Conservation (phyloP, 192 early-diverging fungal species). For the Podila minutissima region DNA sequence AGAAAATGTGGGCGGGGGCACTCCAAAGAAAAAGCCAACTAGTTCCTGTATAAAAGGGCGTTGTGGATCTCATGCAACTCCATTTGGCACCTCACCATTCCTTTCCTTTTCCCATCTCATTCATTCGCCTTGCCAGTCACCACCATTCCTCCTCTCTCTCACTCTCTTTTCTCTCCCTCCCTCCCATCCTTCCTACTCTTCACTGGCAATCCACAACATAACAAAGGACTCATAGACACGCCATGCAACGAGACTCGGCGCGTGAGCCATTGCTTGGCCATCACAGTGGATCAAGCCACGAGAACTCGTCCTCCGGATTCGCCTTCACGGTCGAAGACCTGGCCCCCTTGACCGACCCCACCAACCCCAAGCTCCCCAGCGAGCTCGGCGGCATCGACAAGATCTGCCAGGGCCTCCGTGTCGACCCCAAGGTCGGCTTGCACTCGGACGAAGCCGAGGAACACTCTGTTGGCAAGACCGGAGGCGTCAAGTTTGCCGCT, state of each 20-base stretch:
- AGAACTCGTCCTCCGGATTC: slow-evolving; percentile 37
- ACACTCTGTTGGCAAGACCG: slow-evolving; percentile 12
- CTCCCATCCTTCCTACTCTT: background rate
- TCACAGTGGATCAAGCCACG: background rate
- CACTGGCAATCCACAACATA: background rate
- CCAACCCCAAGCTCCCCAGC: slow-evolving; percentile 65
- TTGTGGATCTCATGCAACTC: background rate
- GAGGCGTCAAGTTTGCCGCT: slow-evolving; percentile 18
- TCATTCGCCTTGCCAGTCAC: background rate
- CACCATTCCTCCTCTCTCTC: background rate
- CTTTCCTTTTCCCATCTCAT: background rate
- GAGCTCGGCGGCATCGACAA: slow-evolving; percentile 68
- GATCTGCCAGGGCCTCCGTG: slow-evolving; percentile 66
- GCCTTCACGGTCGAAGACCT: slow-evolving; percentile 62
- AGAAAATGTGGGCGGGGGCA: too few relatives aligned
- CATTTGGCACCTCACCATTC: background rate
- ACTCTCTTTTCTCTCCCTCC: background rate
- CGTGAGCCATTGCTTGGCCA: slow-evolving; percentile 32
- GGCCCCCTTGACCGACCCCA: slow-evolving; percentile 71
- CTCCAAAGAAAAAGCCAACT: too few relatives aligned
- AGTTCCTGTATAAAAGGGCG: background rate
- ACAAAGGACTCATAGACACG: background rate
- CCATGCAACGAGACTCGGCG: slow-evolving; percentile 23
- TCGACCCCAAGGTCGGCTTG: slow-evolving; percentile 70
- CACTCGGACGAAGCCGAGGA: slow-evolving; percentile 54